Percentiles rank a stretch among this genome's conserved stretches.
Evolutionary conservation across 805 yeast species (phyloP).

Genomic region (Cyberlindnera bimundalis): DNA sequence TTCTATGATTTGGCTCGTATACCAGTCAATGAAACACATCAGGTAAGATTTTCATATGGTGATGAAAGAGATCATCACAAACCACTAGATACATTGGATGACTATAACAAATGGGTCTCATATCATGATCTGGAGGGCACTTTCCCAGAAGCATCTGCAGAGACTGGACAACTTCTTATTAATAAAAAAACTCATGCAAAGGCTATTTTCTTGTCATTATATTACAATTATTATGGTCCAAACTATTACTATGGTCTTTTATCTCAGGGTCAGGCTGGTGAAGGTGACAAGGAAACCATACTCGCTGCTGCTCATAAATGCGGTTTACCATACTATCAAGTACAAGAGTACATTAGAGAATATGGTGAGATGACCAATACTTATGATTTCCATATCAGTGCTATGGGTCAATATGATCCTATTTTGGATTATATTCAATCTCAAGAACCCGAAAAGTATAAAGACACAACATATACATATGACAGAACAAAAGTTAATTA

Average conservation of each 20-base stretch:
- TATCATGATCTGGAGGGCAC: conserved; percentile 66
- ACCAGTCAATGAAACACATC: conserved; percentile 30
- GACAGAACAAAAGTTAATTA: conserved; percentile 21
- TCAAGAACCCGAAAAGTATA: conserved; percentile 14
- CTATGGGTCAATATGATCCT: conserved; percentile 57
- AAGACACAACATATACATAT: conserved; percentile 16
- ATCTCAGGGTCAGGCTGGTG: conserved; percentile 70
- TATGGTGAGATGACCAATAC: conserved; percentile 38
- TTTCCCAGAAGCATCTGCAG: conserved; percentile 66
- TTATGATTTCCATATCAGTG: conserved; percentile 41
- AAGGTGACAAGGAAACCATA: conserved; percentile 77
- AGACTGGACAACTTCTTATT: conserved; percentile 63
- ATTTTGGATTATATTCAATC: conserved; percentile 35
- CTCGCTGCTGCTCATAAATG: conserved; percentile 61
- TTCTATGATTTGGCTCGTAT: conserved; percentile 56
- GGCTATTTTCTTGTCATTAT: conserved; percentile 55
- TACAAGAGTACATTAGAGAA: conserved; percentile 48
- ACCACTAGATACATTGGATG: conserved; percentile 24
- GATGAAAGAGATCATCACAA: conserved; percentile 34
- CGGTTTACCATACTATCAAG: conserved; percentile 49
- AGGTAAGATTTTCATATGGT: conserved; percentile 28
- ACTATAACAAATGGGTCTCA: conserved; percentile 36
- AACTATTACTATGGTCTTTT: conserved; percentile 55
- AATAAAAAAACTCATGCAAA: conserved; percentile 55
- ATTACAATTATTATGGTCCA: conserved; percentile 63